Conservation (phyloP, 495 filamentous ascomycete species). For the Jackrogersella multiformis region DNA sequence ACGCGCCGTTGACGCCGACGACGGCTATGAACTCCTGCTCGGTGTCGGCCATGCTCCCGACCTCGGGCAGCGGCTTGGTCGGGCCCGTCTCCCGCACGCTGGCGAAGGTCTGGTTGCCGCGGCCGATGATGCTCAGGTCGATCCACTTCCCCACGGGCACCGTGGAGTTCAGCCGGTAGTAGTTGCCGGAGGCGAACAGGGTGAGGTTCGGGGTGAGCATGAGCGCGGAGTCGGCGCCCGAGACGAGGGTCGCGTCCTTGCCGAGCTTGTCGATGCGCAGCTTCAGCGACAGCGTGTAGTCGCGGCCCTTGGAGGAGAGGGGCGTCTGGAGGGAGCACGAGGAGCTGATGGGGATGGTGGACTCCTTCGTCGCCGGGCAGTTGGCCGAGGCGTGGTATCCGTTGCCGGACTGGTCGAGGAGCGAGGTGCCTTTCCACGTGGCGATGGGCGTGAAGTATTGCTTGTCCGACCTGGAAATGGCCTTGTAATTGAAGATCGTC, state of each 20-base stretch:
- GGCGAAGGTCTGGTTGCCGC: slow-evolving; percentile 54
- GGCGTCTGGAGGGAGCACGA: slow-evolving; percentile 54
- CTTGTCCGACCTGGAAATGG: slow-evolving; percentile 13
- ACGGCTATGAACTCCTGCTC: slow-evolving; percentile 55
- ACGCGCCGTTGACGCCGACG: slow-evolving; percentile 55
- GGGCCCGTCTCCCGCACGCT: slow-evolving; percentile 35
- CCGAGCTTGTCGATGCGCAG: slow-evolving; percentile 45
- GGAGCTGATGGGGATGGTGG: slow-evolving; percentile 41
- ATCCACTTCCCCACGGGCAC: slow-evolving; percentile 54
- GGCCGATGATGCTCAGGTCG: slow-evolving; percentile 52
- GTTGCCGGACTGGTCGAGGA: slow-evolving; percentile 56
- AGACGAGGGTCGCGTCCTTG: slow-evolving; percentile 48
- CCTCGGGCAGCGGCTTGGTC: slow-evolving; percentile 18
- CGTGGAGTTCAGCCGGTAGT: slow-evolving; percentile 56
- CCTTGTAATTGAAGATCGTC: slow-evolving; percentile 56
- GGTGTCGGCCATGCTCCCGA: neutral
- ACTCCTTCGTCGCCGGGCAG: slow-evolving; percentile 43
- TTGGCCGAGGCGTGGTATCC: slow-evolving; percentile 53
- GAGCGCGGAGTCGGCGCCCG: slow-evolving; percentile 58
- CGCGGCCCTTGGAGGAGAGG: slow-evolving; percentile 57
- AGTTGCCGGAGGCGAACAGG: slow-evolving; percentile 56
- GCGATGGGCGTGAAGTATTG: neutral
- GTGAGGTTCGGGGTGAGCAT: slow-evolving; percentile 54
- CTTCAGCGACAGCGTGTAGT: slow-evolving; percentile 59
- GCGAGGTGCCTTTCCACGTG: neutral